Conservation (phyloP, 2,329 filamentous ascomycete species). For the Dothistroma pini region DNA sequence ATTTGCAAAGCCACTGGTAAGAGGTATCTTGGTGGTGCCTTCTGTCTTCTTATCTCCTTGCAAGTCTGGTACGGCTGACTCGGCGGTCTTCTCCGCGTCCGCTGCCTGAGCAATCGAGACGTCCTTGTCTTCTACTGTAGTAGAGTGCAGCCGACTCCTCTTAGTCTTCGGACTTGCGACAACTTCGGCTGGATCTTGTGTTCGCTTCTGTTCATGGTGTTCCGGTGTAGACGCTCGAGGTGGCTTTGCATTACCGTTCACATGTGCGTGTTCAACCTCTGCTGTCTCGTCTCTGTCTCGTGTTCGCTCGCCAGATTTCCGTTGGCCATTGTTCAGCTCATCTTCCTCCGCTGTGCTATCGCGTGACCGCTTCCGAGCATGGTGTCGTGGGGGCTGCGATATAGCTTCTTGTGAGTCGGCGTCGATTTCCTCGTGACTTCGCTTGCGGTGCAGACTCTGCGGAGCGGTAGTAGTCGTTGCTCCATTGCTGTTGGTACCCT, state of each 20-base stretch:
- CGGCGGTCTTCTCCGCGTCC: slow-evolving; percentile 17
- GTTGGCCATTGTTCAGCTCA: slow-evolving; percentile 31
- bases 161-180: slow-evolving; percentile 49
- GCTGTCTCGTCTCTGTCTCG: slow-evolving; percentile 29
- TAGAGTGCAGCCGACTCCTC: slow-evolving; percentile 38
- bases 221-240: slow-evolving; percentile 25
- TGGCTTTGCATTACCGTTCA: slow-evolving; percentile 27
- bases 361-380: slow-evolving; percentile 47
- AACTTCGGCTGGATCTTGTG: slow-evolving; percentile 20
- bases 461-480: slow-evolving; percentile 6
- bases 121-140: slow-evolving; percentile 27
- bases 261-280: slow-evolving; percentile 17
- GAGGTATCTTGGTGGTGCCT: slow-evolving; percentile 20
- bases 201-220: slow-evolving; percentile 11
- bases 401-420: slow-evolving; percentile 35
- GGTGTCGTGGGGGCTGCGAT: slow-evolving; percentile 38
- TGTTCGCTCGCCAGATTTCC: slow-evolving; percentile 34
- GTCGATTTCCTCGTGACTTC: slow-evolving; percentile 46
- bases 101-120: background rate
- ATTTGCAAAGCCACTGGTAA: slow-evolving; percentile 44
- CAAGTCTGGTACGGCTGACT: slow-evolving; percentile 26
- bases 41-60: slow-evolving; percentile 20
- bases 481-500: slow-evolving; percentile 8
- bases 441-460: slow-evolving; percentile 39
- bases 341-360: slow-evolving; percentile 40